Evolutionary conservation across 2,329 filamentous ascomycete genomes (phyloP).

Genomic region (Fusarium cyanostomum): DNA sequence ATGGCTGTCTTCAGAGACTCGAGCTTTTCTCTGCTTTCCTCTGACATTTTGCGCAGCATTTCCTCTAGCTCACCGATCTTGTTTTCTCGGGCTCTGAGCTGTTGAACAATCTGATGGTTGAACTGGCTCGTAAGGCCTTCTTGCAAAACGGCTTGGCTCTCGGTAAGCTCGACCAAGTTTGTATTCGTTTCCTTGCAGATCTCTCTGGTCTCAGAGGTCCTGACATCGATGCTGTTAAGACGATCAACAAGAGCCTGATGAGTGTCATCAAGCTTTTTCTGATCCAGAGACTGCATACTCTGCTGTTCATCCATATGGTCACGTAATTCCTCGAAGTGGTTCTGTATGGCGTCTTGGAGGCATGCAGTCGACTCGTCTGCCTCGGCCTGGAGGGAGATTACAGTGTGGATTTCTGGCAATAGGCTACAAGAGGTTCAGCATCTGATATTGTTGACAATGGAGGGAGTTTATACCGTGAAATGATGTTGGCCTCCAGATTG

Average conservation of each 20-base stretch:
- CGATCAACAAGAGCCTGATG: slow-evolving; percentile 5
- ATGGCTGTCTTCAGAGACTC: slow-evolving; percentile 22
- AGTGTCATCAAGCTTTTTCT: background rate
- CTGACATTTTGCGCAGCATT: slow-evolving; percentile 26
- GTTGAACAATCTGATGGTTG: slow-evolving; percentile 24
- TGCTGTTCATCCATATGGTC: background rate
- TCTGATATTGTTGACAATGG: background rate
- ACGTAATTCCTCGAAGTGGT: slow-evolving; percentile 20
- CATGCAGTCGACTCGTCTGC: slow-evolving; percentile 8
- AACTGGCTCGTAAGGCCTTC: slow-evolving; percentile 10
- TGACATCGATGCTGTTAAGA: slow-evolving; percentile 16
- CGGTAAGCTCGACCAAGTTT: slow-evolving; percentile 13
- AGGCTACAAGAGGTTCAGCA: slow-evolving; percentile 17
- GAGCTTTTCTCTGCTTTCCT: slow-evolving; percentile 32
- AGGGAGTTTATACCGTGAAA: slow-evolving; percentile 25
- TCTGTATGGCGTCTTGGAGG: slow-evolving; percentile 5
- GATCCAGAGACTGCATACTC: background rate
- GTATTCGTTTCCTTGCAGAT: slow-evolving; percentile 29
- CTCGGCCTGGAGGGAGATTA: slow-evolving; percentile 17
- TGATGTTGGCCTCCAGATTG: slow-evolving; percentile 25
- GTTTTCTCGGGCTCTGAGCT: slow-evolving; percentile 33
- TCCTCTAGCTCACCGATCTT: slow-evolving; percentile 35
- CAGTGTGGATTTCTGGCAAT: slow-evolving; percentile 22
- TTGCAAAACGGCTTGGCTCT: slow-evolving; percentile 8
- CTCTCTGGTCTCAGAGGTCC: slow-evolving; percentile 14